Percentiles rank a stretch among this genome's conserved stretches.
phyloP scores from a whole-genome alignment of 495 filamentous ascomycete genomes.

The Polyplosphaeria fusca region DNA sequence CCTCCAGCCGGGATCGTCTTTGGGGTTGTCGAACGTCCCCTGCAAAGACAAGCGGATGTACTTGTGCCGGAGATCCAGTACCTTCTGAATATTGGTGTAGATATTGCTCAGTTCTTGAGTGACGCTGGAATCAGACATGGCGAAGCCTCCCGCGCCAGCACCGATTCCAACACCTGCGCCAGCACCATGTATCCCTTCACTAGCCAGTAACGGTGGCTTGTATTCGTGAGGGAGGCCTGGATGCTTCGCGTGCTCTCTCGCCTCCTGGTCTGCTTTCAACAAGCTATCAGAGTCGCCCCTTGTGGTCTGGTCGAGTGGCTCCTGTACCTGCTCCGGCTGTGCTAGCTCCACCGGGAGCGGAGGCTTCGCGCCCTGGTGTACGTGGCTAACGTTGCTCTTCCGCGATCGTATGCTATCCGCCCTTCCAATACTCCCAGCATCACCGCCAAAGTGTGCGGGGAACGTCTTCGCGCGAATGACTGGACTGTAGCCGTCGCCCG shows the following conservation, averaged over 20 bases:
- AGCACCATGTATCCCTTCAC: constrained; percentile 51
- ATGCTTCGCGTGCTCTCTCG: constrained; percentile 46
- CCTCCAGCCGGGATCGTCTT: constrained; percentile 75
- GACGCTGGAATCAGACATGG: constrained; percentile 63
- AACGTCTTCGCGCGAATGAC: constrained; percentile 44
- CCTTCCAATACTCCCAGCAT: constrained; percentile 20
- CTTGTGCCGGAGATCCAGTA: constrained; percentile 80
- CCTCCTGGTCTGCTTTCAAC: constrained; percentile 46
- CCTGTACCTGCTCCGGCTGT: constrained; percentile 25
- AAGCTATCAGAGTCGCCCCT: constrained; percentile 27
- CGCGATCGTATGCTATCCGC: constrained; percentile 37
- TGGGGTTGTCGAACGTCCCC: constrained; percentile 74
- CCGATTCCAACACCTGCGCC: constrained; percentile 52
- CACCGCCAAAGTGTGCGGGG: constrained; percentile 35
- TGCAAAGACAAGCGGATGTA: constrained; percentile 89
- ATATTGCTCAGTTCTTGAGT: constrained; percentile 78
- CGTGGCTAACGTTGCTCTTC: constrained; percentile 39
- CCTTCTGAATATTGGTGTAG: constrained; percentile 79
- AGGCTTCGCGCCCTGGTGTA: not conserved
- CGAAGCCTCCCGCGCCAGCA: constrained; percentile 46
- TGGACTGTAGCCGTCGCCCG: constrained; percentile 52
- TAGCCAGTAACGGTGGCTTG: constrained; percentile 46
- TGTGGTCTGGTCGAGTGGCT: constrained; percentile 1
- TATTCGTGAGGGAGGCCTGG: constrained; percentile 49
- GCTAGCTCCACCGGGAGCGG: constrained; percentile 23